Evolutionary conservation across 2,329 filamentous ascomycete genomes (phyloP).

Genomic region (Aspergillus sp.): DNA sequence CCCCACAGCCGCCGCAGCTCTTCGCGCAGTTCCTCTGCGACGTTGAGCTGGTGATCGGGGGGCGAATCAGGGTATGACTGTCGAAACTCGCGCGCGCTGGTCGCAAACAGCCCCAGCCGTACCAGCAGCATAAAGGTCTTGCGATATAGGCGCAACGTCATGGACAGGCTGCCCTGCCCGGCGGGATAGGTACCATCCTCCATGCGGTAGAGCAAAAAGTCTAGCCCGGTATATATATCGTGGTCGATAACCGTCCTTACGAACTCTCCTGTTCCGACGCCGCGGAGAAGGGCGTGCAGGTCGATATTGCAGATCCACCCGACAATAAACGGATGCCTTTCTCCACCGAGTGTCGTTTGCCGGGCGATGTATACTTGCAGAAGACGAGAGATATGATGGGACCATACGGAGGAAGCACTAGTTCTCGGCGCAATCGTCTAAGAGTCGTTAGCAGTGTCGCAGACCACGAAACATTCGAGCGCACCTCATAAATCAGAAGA

Average conservation of each 20-base stretch:
- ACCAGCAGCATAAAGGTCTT: constrained; percentile 46
- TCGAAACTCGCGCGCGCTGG: constrained; percentile 40
- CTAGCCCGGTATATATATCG: constrained; percentile 47
- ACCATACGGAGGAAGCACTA: constrained; percentile 54
- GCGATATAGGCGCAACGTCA: constrained; percentile 46
- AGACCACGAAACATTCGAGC: constrained; percentile 12
- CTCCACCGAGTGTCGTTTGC: constrained; percentile 42
- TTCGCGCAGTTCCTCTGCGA: constrained; percentile 36
- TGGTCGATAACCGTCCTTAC: constrained; percentile 47
- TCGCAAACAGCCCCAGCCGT: constrained; percentile 45
- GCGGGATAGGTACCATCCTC: constrained; percentile 36
- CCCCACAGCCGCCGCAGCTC: constrained; percentile 39
- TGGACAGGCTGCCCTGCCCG: constrained; percentile 37
- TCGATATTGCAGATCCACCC: constrained; percentile 58
- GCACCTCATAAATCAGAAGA: constrained; percentile 57
- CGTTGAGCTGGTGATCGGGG: constrained; percentile 27
- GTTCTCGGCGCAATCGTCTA: constrained; percentile 49
- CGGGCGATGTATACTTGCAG: constrained; percentile 51
- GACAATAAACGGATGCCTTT: constrained; percentile 51
- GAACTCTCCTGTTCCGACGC: constrained; percentile 52
- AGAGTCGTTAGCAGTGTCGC: background rate
- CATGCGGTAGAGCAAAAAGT: constrained; percentile 38
- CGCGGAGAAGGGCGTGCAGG: constrained; percentile 55
- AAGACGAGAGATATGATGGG: constrained; percentile 54
- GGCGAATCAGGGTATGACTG: constrained; percentile 21